Conservation (phyloP, 2,329 filamentous ascomycete genomes). For the Penicillium sp. region DNA sequence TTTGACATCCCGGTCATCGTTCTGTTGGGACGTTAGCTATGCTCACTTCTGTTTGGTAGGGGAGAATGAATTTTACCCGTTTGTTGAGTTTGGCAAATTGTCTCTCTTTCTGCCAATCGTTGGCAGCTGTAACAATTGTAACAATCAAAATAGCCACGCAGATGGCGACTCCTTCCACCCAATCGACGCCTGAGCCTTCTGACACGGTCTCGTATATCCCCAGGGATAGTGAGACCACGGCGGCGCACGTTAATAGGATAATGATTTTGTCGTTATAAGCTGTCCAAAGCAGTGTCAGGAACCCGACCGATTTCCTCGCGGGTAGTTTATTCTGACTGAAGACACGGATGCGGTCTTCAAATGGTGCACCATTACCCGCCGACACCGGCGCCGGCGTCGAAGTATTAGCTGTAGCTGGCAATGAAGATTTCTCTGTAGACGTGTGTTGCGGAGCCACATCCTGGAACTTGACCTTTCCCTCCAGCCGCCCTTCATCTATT, state of each 20-base stretch:
- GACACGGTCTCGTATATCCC: slow-evolving; percentile 67
- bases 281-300: slow-evolving; percentile 63
- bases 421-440: slow-evolving; percentile 14
- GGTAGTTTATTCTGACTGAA: slow-evolving; percentile 63
- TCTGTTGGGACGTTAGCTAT: slow-evolving; percentile 43
- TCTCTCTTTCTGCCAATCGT: slow-evolving; percentile 67
- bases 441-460: slow-evolving; percentile 54
- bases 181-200: slow-evolving; percentile 54
- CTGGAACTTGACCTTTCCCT: slow-evolving; percentile 68
- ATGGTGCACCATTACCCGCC: slow-evolving; percentile 33
- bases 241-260: slow-evolving; percentile 66
- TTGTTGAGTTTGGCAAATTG: slow-evolving; percentile 63
- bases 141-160: slow-evolving; percentile 64
- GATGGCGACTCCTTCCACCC: slow-evolving; percentile 67
- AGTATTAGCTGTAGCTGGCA: neutral
- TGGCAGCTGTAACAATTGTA: slow-evolving; percentile 60
- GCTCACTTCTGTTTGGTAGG: neutral
- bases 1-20: slow-evolving; percentile 64
- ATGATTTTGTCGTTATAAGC: slow-evolving; percentile 74
- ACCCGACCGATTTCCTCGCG: slow-evolving; percentile 60
- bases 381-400: slow-evolving; percentile 2
- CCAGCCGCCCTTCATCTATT: slow-evolving; percentile 66
- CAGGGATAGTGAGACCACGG: slow-evolving; percentile 65
- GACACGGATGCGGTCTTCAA: slow-evolving; percentile 58
- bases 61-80: slow-evolving; percentile 32